These are phyloP conservation scores for Spergularia bocconei DNA, from an alignment of 148 eudicot species.

Conservation along the genomic window DNA sequence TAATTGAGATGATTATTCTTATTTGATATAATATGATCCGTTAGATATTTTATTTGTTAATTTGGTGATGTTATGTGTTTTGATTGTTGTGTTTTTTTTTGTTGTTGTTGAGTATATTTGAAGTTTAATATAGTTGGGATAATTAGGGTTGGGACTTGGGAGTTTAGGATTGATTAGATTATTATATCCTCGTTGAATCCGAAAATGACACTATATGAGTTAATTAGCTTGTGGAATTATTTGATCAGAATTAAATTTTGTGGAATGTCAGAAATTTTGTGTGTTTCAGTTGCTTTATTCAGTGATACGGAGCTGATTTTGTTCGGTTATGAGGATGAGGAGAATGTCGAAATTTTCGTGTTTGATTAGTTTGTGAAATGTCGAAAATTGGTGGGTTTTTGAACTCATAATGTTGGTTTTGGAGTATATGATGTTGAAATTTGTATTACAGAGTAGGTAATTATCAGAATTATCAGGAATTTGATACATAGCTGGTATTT, in stretches of 20 bases:
- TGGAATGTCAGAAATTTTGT: background rate
- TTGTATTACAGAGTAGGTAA: too few relatives aligned
- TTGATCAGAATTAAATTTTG: conserved; percentile 3
- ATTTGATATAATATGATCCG: background rate
- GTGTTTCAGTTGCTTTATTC: too few relatives aligned
- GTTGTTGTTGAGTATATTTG: too few relatives aligned
- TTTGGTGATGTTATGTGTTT: background rate
- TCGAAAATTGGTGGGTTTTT: background rate
- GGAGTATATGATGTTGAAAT: too few relatives aligned
- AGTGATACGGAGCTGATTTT: too few relatives aligned
- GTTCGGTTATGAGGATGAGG: background rate
- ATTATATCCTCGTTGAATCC: background rate
- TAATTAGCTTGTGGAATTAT: background rate
- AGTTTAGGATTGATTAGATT: background rate
- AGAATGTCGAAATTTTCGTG: background rate
- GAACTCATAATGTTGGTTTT: background rate
- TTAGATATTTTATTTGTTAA: background rate
- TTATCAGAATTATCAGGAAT: too few relatives aligned
- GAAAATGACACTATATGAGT: background rate
- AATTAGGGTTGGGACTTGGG: background rate
- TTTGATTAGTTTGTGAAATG: background rate
- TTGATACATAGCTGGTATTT: too few relatives aligned
- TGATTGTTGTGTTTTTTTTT: too few relatives aligned
- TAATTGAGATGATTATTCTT: background rate
- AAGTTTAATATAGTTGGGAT: background rate